Conservation (phyloP, 73 alveolate genomes). For the Paraurostyla sp. region DNA sequence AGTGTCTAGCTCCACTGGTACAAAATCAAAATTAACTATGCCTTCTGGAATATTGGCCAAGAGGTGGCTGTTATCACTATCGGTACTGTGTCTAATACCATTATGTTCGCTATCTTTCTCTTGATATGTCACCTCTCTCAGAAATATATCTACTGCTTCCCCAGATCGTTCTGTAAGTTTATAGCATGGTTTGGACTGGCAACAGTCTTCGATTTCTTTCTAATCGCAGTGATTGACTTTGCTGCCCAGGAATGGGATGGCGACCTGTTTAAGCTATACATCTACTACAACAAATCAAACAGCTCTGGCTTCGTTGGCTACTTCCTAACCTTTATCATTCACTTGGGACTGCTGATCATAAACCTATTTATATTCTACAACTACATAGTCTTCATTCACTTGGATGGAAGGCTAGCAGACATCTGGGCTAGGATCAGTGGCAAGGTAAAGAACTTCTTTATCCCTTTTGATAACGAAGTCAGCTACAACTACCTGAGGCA, state of each 20-base stretch:
- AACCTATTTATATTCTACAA: conserved; percentile 71
- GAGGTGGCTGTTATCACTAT: conserved; percentile 65
- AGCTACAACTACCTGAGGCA: conserved; percentile 63
- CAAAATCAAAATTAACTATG: conserved; percentile 64
- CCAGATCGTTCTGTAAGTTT: conserved; percentile 56
- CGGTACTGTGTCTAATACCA: conserved; percentile 60
- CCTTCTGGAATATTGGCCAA: conserved; percentile 68
- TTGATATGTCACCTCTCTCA: conserved; percentile 59
- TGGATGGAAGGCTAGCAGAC: conserved; percentile 82
- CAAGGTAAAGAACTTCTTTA: conserved; percentile 63
- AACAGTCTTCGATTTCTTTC: conserved; percentile 65
- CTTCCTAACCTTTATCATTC: conserved; percentile 61
- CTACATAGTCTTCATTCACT: conserved; percentile 74
- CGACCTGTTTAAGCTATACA: conserved; percentile 69
- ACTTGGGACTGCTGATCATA: conserved; percentile 51
- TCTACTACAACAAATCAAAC: conserved; percentile 59
- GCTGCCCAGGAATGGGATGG: conserved; percentile 68
- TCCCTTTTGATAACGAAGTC: conserved; percentile 84
- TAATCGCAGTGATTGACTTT: conserved; percentile 69
- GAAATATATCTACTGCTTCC: conserved; percentile 69
- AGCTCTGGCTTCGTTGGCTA: conserved; percentile 74
- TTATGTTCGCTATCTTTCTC: conserved; percentile 41
- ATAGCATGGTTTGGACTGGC: conserved; percentile 79
- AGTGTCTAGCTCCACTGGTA: conserved; percentile 33
- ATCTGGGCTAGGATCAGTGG: conserved; percentile 74